Conservation (phyloP, 345 rosid species). For the Gynandropsis gynandra region DNA sequence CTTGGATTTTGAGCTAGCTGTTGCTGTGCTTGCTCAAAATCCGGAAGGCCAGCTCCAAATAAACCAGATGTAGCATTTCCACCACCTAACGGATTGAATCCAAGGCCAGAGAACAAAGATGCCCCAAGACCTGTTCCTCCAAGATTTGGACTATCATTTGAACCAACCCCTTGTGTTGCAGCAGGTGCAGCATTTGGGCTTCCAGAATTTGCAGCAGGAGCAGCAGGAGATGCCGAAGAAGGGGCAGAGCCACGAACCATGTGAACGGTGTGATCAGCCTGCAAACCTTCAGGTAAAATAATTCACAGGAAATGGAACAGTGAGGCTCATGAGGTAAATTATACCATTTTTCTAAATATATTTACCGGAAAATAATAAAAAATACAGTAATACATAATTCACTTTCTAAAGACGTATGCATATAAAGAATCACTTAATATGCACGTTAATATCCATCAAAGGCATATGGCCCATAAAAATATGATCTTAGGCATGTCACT, state of each 20-base stretch:
- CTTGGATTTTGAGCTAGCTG: constrained; percentile 70
- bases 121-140: constrained; percentile 51
- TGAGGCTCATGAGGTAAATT: not conserved
- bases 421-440: too few relatives aligned
- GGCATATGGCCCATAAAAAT: too few relatives aligned
- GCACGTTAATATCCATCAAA: too few relatives aligned
- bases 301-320: constrained; percentile 13
- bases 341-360: not conserved
- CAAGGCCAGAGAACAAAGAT: constrained; percentile 71
- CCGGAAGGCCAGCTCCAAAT: constrained; percentile 64
- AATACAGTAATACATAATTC: too few relatives aligned
- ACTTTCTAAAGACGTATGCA: too few relatives aligned
- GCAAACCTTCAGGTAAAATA: constrained; percentile 47
- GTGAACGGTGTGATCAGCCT: constrained; percentile 89
- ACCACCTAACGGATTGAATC: constrained; percentile 51
- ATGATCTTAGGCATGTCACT: too few relatives aligned
- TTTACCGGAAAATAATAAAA: not conserved
- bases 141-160: constrained; percentile 42
- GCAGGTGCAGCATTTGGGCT: constrained; percentile 36
- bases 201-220: constrained; percentile 38
- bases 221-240: constrained; percentile 45
- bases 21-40: constrained; percentile 77
- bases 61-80: constrained; percentile 47
- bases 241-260: constrained; percentile 75
- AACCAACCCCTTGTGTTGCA: constrained; percentile 48